phyloP scores from a whole-genome alignment of 352 stramenopile species.

The Phytophthora syringae region DNA sequence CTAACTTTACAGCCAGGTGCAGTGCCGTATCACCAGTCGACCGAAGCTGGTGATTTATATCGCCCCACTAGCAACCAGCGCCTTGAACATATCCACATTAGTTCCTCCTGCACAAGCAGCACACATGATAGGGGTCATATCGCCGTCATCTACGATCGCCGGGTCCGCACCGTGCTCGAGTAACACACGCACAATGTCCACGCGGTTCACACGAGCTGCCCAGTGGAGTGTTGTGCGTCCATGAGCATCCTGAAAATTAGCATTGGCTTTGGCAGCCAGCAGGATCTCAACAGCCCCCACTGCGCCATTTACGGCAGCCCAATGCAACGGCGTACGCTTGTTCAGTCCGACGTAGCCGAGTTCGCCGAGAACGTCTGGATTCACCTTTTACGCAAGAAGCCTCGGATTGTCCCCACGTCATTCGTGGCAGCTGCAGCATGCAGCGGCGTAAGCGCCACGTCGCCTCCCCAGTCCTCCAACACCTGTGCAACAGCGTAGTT shows the following conservation, averaged over 20 bases:
- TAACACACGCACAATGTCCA: slow-evolving; percentile 69
- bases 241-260: slow-evolving; percentile 71
- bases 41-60: slow-evolving; percentile 80
- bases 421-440: slow-evolving; percentile 80
- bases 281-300: slow-evolving; percentile 65
- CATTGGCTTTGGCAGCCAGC: slow-evolving; percentile 61
- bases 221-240: slow-evolving; percentile 78
- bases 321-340: slow-evolving; percentile 82
- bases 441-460: slow-evolving; percentile 80
- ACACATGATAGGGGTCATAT: slow-evolving; percentile 82
- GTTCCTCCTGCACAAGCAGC: slow-evolving; percentile 74
- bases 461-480: slow-evolving; percentile 83
- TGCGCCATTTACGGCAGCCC: slow-evolving; percentile 76
- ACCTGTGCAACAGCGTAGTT: slow-evolving; percentile 86
- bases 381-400: slow-evolving; percentile 76
- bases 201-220: slow-evolving; percentile 76
- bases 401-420: slow-evolving; percentile 62
- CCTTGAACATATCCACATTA: slow-evolving; percentile 75
- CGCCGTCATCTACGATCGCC: slow-evolving; percentile 74
- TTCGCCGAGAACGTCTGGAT: slow-evolving; percentile 79
- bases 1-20: slow-evolving; percentile 69
- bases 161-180: slow-evolving; percentile 61
- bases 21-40: slow-evolving; percentile 79
- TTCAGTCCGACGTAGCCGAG: slow-evolving; percentile 84
- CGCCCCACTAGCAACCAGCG: slow-evolving; percentile 62